Evolutionary conservation across 352 stramenopile species (phyloP), one percentile per base, ranked within the genome.

Genomic region (Detonula confervacea): DNA sequence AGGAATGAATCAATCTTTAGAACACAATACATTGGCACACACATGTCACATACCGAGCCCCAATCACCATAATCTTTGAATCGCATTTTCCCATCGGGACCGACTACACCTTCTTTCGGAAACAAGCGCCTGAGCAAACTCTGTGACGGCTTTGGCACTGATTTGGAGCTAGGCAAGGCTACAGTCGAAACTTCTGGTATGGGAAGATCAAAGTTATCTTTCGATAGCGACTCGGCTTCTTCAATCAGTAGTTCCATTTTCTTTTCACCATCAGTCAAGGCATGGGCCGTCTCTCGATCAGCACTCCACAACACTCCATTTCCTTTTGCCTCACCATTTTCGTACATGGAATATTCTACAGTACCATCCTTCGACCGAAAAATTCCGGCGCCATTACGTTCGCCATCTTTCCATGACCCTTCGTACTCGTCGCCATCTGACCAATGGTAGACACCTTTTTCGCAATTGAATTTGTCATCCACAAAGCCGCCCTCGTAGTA

Each of bases 1-100:
- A n/a, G n/a, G n/a, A n/a, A n/a, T n/a, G n/a, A n/a, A n/a, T n/a
- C n/a, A n/a, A n/a, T n/a, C n/a, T n/a, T n/a, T n/a, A n/a, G n/a
- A n/a, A n/a, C n/a, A n/a, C n/a, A n/a, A n/a, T n/a, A n/a, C n/a
- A n/a, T n/a, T n/a, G n/a, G n/a, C n/a, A n/a, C n/a, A n/a, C n/a
- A n/a, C n/a, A n/a, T n/a, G n/a, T n/a, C n/a, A n/a, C n/a, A n/a
- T n/a, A n/a, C n/a, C 0, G 64, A 66, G 16, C 69, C 69, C 69
- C 69, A 77, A 9, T 68, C 44, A 16, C 57, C 69, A 39, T 77
- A 25, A 60, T 77, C 69, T 35, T 77, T 77, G 59, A 68, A 77
- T 46, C 35, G 39, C 12, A 66, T 18, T 57, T 67, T 68, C 11
- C 69, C 42, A 70, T 71, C 49, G 24, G 25, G 25, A 44, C 54